phyloP scores from a whole-genome alignment of 352 stramenopile genomes.

The Phytophthora citrophthora region DNA sequence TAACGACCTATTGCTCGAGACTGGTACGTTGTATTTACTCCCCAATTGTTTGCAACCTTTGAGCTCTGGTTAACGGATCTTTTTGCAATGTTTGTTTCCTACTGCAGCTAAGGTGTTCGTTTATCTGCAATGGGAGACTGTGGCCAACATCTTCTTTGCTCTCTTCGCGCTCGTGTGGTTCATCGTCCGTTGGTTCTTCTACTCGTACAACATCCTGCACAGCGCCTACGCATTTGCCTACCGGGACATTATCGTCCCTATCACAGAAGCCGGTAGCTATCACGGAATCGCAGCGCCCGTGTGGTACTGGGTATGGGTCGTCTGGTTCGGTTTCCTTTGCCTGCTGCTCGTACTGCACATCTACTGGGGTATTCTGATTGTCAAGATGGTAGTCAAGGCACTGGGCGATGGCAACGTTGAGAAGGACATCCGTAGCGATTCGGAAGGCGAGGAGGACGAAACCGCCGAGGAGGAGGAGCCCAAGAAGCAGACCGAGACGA shows the following conservation, averaged over 20 bases:
- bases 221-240: slow-evolving; percentile 61
- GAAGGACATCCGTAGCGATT: slow-evolving; percentile 86
- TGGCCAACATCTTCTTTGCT: slow-evolving; percentile 76
- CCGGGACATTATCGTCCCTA: slow-evolving; percentile 55
- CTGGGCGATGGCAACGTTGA: slow-evolving; percentile 73
- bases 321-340: slow-evolving; percentile 64
- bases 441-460: slow-evolving; percentile 59
- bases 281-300: slow-evolving; percentile 39
- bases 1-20: slow-evolving; percentile 75
- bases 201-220: slow-evolving; percentile 77
- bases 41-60: not conserved
- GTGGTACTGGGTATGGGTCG: slow-evolving; percentile 66
- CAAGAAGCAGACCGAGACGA: slow-evolving; percentile 23
- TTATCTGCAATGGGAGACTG: slow-evolving; percentile 70
- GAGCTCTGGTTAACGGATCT: slow-evolving; percentile 7
- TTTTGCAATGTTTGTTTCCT: slow-evolving; percentile 2
- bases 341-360: slow-evolving; percentile 73
- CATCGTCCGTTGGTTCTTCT: slow-evolving; percentile 74
- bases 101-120: slow-evolving; percentile 78
- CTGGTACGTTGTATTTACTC: slow-evolving; percentile 13
- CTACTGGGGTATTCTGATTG: slow-evolving; percentile 81
- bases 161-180: slow-evolving; percentile 79
- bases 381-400: slow-evolving; percentile 75
- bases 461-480: slow-evolving; percentile 25
- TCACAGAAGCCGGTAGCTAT: slow-evolving; percentile 49